Base-by-base conservation (phyloP, 768 basidiomycete genomes). In the Calocera cornea region DNA sequence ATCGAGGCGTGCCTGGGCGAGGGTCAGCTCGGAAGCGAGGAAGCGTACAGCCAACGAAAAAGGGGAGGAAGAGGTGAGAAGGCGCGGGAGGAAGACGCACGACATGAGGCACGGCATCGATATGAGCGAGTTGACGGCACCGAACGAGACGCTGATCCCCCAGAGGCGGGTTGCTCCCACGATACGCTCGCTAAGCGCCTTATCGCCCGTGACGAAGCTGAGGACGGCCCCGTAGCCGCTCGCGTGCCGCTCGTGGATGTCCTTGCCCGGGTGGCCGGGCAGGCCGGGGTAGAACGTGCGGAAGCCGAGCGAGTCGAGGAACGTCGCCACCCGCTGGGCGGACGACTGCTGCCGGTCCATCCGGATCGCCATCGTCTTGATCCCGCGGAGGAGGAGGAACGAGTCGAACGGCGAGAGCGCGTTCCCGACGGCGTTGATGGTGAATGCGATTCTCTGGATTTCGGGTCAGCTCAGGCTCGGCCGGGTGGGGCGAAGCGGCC, bases 41-140 rank as follows among this genome's bases (percentile, higher is more conserved):
- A 38, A 2, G 24, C 1, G 47, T 16, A 14, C 24, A 68, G 65
- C 54, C 17, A 41, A 36, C 68, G 14, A 8, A 70, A 31, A 41
- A 27, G 34, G 27, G 27, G 16, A 89, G n/a, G 33, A 65, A 68
- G 44, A 38, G 2, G 24, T 1, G 47, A 17, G 16, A 31, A 68
- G 66, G 60, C 19, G 40, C 36, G 69, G 16, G 8, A 70, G 27
- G 36, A 29, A 41, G 19, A 89, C 95, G 79, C 77, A 98, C 95
- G 94, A 97, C 97, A 99, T 98, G 72, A 92, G 86, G 76, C 97
- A 98, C 40, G 97, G 97, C 95, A 99, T 97, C 70, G 90, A 93
- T 78, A 98, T 98, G 76, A 99, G 76, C 74, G 91, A 93, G 80
- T 99, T 99, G 69, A 99, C 95, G 71, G 91, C 94, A 34, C 97